Evolutionary conservation across 768 basidiomycete genomes (phyloP).

Genomic region (Mycena rebaudengoi): DNA sequence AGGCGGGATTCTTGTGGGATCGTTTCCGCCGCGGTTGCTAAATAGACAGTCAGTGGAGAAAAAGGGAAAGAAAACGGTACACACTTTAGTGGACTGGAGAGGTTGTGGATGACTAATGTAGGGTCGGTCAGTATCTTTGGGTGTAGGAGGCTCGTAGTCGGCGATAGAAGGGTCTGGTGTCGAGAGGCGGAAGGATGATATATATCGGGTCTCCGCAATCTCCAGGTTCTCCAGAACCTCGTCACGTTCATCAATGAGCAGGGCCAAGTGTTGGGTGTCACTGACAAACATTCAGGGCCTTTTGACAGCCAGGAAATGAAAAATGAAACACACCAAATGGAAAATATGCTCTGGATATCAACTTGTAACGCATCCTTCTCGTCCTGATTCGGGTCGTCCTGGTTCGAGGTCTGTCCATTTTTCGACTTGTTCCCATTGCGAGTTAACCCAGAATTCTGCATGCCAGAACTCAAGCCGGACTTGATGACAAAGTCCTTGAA

Average conservation of each 20-base stretch:
- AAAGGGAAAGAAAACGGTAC: neutral
- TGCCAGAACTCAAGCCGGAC: conserved; percentile 68
- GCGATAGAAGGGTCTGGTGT: conserved; percentile 78
- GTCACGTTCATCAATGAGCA: conserved; percentile 79
- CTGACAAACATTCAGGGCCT: conserved; percentile 48
- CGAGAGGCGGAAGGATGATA: conserved; percentile 75
- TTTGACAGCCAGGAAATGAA: neutral
- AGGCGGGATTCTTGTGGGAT: conserved; percentile 69
- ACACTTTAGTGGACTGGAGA: conserved; percentile 49
- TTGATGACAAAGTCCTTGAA: conserved; percentile 75
- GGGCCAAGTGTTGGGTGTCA: conserved; percentile 71
- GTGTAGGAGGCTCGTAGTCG: conserved; percentile 58
- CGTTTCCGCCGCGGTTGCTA: conserved; percentile 54
- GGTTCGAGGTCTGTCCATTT: conserved; percentile 36
- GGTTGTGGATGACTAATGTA: conserved; percentile 77
- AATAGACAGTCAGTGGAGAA: neutral
- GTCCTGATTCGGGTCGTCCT: conserved; percentile 51
- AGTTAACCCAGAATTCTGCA: conserved; percentile 46
- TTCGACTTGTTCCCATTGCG: conserved; percentile 36
- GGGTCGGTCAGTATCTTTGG: conserved; percentile 53
- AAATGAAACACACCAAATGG: conserved; percentile 62
- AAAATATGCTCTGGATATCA: conserved; percentile 77
- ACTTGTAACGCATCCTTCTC: conserved; percentile 62
- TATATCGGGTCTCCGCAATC: conserved; percentile 81
- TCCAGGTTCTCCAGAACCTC: conserved; percentile 82